Percentiles rank a stretch among this genome's conserved stretches.
These are phyloP conservation scores for Podila minutissima DNA, from an alignment of 192 early-diverging fungal genomes.

Conservation along the genomic window DNA sequence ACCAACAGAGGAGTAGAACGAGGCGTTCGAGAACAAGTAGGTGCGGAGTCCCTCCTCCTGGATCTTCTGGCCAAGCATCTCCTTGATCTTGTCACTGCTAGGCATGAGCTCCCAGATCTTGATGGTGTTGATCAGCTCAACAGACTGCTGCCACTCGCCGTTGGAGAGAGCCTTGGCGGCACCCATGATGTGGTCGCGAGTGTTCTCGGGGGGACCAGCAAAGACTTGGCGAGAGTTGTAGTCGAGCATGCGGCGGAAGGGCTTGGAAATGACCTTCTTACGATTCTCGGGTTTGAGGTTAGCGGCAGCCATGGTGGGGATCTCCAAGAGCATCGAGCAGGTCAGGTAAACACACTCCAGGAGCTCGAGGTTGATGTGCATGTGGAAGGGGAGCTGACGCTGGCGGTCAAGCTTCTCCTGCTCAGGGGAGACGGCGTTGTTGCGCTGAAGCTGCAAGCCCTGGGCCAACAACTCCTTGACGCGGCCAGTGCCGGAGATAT, in stretches of 20 bases:
- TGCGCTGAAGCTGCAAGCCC: constrained; percentile 71
- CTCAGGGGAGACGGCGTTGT: constrained; percentile 84
- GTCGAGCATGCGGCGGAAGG: constrained; percentile 93
- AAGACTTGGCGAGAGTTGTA: constrained; percentile 97
- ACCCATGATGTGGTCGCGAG: constrained; percentile 98
- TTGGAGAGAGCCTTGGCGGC: constrained; percentile 90
- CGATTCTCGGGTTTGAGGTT: constrained; percentile 61
- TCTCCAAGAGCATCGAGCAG: constrained; percentile 97
- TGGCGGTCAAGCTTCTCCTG: constrained; percentile 94
- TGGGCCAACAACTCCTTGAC: constrained; percentile 97
- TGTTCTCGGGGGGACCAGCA: constrained; percentile 96
- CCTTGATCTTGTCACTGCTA: constrained; percentile 84
- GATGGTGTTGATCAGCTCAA: constrained; percentile 87
- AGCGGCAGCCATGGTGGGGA: constrained; percentile 92
- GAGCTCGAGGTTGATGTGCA: constrained; percentile 99
- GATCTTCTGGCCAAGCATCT: constrained; percentile 89
- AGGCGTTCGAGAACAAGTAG: constrained; percentile 93
- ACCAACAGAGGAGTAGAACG: constrained; percentile 89
- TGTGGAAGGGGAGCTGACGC: constrained; percentile 99
- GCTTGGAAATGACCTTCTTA: constrained; percentile 86
- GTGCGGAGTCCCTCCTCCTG: constrained; percentile 97
- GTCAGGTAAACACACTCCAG: constrained; percentile 97
- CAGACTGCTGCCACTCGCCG: constrained; percentile 93
- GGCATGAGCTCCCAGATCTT: constrained; percentile 98
- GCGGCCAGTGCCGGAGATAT: constrained; percentile 85